Percentiles rank a stretch among this genome's conserved stretches.
These are phyloP conservation scores for Rugosomyces carneus DNA, from an alignment of 1,284 basidiomycete genomes.

Conservation along the genomic window DNA sequence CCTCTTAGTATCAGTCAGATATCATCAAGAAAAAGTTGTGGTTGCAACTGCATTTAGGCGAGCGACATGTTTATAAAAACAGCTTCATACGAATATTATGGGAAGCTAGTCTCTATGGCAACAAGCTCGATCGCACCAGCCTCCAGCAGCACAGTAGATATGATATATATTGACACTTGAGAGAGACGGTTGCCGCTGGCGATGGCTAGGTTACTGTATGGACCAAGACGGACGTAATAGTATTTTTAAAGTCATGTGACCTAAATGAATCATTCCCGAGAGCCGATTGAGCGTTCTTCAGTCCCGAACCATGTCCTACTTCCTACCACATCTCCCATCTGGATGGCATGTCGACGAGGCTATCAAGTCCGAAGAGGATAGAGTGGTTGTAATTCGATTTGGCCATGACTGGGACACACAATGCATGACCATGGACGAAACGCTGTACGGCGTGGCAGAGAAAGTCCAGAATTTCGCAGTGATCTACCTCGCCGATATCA, in stretches of 20 bases:
- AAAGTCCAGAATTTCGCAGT: constrained; percentile 99
- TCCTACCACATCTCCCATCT: constrained; percentile 87
- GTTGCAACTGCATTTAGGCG: too few relatives aligned
- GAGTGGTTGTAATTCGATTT: constrained; percentile 92
- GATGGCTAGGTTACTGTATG: too few relatives aligned
- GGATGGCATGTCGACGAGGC: constrained; percentile 98
- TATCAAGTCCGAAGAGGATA: constrained; percentile 96
- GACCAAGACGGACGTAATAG: neutral
- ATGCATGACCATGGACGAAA: constrained; percentile 99
- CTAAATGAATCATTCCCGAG: neutral
- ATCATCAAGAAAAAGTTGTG: too few relatives aligned
- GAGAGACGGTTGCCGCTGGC: too few relatives aligned
- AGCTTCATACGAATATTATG: too few relatives aligned
- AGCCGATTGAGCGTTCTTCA: neutral
- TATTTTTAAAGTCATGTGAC: neutral
- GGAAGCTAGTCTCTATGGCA: too few relatives aligned
- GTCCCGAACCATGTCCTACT: constrained; percentile 66
- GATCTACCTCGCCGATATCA: constrained; percentile 94
- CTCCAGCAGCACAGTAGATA: too few relatives aligned
- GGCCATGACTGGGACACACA: constrained; percentile 93
- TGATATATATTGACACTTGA: too few relatives aligned
- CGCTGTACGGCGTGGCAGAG: constrained; percentile 86
- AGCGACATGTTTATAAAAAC: too few relatives aligned
- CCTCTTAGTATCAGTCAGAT: too few relatives aligned
- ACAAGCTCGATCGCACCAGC: too few relatives aligned